These are phyloP conservation scores for Monascus ruber DNA, from an alignment of 2,329 filamentous ascomycete genomes.

Conservation along the genomic window DNA sequence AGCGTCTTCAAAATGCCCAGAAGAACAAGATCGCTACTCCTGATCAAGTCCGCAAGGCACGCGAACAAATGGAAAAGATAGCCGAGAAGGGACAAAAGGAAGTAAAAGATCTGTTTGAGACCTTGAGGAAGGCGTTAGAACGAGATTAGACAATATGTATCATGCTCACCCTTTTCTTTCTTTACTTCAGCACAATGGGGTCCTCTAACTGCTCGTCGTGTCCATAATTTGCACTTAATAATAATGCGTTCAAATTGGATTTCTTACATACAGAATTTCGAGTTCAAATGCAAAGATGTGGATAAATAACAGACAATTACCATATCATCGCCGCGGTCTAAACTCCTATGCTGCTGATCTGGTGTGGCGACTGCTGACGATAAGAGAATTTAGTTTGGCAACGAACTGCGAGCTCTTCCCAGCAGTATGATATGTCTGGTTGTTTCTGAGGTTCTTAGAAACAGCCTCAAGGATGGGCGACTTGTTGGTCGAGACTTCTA, in stretches of 20 bases:
- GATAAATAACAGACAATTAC: too few species aligned
- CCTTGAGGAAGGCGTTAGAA: slow-evolving; percentile 28
- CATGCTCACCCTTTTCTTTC: too few species aligned
- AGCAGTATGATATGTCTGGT: slow-evolving; percentile 28
- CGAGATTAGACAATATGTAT: slow-evolving; percentile 11
- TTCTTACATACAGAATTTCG: too few species aligned
- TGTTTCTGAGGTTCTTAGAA: slow-evolving; percentile 26
- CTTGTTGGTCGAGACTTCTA: slow-evolving; percentile 7
- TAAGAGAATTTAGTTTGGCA: slow-evolving; percentile 25
- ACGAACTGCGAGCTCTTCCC: slow-evolving; percentile 27
- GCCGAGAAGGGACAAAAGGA: slow-evolving; percentile 36
- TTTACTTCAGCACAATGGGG: too few species aligned
- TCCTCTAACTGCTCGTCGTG: too few species aligned
- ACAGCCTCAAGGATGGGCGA: slow-evolving; percentile 21
- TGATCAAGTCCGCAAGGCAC: slow-evolving; percentile 36
- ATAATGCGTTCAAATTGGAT: too few species aligned
- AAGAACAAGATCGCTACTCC: slow-evolving; percentile 32
- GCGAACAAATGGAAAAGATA: slow-evolving; percentile 38
- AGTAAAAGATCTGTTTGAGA: slow-evolving; percentile 34
- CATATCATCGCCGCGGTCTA: neutral
- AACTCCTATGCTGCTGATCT: slow-evolving; percentile 13
- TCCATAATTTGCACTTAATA: too few species aligned
- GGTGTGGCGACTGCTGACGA: slow-evolving; percentile 16
- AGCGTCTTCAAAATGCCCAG: slow-evolving; percentile 33
- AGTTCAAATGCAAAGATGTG: too few species aligned